phyloP scores from a whole-genome alignment of 805 yeast species.

The Candida orba region DNA sequence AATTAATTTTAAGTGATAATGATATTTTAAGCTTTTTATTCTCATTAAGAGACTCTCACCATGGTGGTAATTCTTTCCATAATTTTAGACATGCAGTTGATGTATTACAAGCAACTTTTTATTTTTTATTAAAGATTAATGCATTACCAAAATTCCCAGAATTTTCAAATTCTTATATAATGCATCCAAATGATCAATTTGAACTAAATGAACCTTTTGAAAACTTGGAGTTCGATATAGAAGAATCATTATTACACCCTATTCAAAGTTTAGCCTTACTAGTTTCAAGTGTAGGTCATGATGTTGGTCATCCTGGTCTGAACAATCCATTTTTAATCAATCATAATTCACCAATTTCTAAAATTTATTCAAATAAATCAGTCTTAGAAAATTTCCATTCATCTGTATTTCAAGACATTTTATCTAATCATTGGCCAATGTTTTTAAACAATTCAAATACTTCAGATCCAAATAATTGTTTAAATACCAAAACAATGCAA shows the following conservation, averaged over 20 bases:
- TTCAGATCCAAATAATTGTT: slow-evolving; percentile 7
- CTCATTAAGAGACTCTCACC: slow-evolving; percentile 70
- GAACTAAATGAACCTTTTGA: neutral
- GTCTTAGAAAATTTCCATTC: slow-evolving; percentile 81
- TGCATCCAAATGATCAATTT: slow-evolving; percentile 14
- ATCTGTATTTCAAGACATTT: slow-evolving; percentile 47
- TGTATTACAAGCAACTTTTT: slow-evolving; percentile 85
- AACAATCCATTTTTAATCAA: slow-evolving; percentile 65
- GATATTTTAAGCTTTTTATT: slow-evolving; percentile 53
- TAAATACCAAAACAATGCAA: slow-evolving; percentile 21
- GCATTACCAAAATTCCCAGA: slow-evolving; percentile 19
- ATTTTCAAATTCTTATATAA: slow-evolving; percentile 11
- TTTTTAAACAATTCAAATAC: slow-evolving; percentile 19
- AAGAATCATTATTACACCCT: slow-evolving; percentile 21
- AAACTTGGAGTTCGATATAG: slow-evolving; percentile 4
- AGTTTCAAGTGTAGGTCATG: slow-evolving; percentile 89
- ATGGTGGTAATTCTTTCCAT: slow-evolving; percentile 85
- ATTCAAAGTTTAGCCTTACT: slow-evolving; percentile 53
- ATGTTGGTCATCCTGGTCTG: slow-evolving; percentile 95
- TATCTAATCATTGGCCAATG: slow-evolving; percentile 46
- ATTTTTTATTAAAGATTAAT: slow-evolving; percentile 35
- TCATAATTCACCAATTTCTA: slow-evolving; percentile 55
- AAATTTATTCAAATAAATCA: slow-evolving; percentile 53
- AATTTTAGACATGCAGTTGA: slow-evolving; percentile 94
- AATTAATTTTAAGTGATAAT: slow-evolving; percentile 28